These are phyloP conservation scores for Rutidosis leptorrhynchoides DNA, from an alignment of 129 eudicot genomes.

Conservation along the genomic window DNA sequence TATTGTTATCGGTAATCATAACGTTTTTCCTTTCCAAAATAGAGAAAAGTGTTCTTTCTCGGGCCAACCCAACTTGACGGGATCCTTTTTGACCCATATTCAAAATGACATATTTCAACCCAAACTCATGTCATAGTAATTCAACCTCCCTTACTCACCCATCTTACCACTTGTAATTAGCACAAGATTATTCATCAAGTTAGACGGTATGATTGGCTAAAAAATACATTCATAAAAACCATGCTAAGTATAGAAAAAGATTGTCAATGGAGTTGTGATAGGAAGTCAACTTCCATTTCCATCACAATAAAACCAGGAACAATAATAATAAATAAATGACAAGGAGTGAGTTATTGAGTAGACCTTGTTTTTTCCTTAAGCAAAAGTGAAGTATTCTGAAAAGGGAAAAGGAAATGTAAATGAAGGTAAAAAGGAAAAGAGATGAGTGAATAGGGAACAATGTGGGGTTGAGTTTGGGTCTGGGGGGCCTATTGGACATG, in stretches of 20 bases:
- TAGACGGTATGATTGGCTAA: background rate
- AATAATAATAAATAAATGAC: conserved; percentile 32
- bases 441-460: conserved; percentile 40
- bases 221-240: background rate
- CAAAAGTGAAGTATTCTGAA: conserved; percentile 41
- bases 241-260: background rate
- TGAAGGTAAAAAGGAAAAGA: conserved; percentile 34
- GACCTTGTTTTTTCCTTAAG: conserved; percentile 28
- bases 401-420: conserved; percentile 39
- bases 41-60: background rate
- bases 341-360: conserved; percentile 26
- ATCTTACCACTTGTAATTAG: background rate
- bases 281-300: conserved; percentile 32
- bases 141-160: background rate
- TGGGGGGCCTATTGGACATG: conserved; percentile 14
- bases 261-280: conserved; percentile 22
- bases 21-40: background rate
- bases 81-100: background rate
- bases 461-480: conserved; percentile 11
- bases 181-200: background rate
- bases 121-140: background rate
- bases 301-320: conserved; percentile 30
- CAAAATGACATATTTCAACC: background rate
- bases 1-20: background rate
- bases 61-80: background rate